These are phyloP conservation scores for Neurospora africana DNA, from an alignment of 495 filamentous ascomycete species.

Conservation along the genomic window DNA sequence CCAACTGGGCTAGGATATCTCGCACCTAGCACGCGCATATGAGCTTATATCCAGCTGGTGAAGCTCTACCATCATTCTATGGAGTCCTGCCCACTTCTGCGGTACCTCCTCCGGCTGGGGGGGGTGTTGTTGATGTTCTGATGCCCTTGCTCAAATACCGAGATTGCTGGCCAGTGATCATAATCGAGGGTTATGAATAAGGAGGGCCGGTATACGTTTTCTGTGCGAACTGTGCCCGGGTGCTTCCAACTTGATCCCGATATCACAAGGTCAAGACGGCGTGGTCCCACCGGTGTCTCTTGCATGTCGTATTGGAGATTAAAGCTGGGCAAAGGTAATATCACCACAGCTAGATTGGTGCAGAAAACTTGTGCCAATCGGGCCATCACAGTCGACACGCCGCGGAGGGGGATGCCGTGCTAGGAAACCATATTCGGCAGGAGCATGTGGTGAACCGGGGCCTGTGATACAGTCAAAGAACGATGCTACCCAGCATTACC, in stretches of 20 bases:
- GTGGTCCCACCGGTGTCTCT: not conserved
- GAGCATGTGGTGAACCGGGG: not conserved
- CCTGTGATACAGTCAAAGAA: not conserved
- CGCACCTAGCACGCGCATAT: not conserved
- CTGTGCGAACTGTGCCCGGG: not conserved
- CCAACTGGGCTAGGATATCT: not conserved
- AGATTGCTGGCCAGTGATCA: not conserved
- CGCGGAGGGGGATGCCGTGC: not conserved
- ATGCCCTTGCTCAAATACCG: not conserved
- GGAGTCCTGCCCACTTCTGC: not conserved
- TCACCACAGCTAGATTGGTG: not conserved
- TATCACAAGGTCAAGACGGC: not conserved
- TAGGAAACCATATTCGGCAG: not conserved
- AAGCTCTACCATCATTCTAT: not conserved
- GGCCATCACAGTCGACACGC: not conserved
- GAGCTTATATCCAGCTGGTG: not conserved
- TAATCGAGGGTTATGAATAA: not conserved
- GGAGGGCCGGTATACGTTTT: not conserved
- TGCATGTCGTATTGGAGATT: not conserved
- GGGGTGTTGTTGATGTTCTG: too few relatives aligned
- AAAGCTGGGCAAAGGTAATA: not conserved
- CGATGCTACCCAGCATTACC: not conserved
- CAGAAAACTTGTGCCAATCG: not conserved
- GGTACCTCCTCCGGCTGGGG: not conserved
- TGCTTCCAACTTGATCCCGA: not conserved